A percentile compares a stretch with the other conserved stretches of the same genome.
These are phyloP conservation scores for Apiotrichum siamense DNA, from an alignment of 1,284 basidiomycete genomes.

Conservation along the genomic window DNA sequence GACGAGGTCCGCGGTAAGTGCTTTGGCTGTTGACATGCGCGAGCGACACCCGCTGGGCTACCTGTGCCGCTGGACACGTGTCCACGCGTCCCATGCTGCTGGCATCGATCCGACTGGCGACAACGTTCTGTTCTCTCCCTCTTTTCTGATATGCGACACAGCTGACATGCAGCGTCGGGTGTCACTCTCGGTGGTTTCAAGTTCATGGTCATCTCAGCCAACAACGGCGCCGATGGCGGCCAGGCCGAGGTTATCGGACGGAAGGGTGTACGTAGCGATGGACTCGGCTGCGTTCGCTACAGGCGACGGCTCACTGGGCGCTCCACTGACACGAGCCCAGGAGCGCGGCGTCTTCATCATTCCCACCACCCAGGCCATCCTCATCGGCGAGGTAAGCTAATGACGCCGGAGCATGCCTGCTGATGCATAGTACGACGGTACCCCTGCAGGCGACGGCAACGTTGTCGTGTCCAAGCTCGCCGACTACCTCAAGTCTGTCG, in stretches of 20 bases:
- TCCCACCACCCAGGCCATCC: slow-evolving; percentile 81
- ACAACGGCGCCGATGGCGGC: too few species aligned
- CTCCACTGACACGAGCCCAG: slow-evolving; percentile 50
- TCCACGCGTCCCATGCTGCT: neutral
- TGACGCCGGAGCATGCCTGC: too few species aligned
- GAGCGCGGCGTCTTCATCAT: slow-evolving; percentile 73
- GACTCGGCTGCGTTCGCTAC: neutral
- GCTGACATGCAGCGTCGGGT: slow-evolving; percentile 52
- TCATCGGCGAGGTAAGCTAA: slow-evolving; percentile 60
- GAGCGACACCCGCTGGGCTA: too few species aligned
- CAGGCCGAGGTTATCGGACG: slow-evolving; percentile 74
- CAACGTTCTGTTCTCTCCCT: neutral
- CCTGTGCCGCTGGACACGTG: neutral
- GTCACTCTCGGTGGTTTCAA: slow-evolving; percentile 68
- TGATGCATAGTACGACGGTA: slow-evolving; percentile 53
- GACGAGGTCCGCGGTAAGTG: slow-evolving; percentile 49
- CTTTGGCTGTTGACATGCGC: too few species aligned
- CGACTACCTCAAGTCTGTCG: slow-evolving; percentile 67
- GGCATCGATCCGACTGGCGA: neutral
- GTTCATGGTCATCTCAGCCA: slow-evolving; percentile 67
- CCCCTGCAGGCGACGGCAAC: slow-evolving; percentile 62
- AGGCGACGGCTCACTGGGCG: too few species aligned
- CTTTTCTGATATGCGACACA: neutral
- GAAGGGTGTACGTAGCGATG: slow-evolving; percentile 61
- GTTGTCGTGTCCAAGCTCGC: slow-evolving; percentile 67